Conservation (phyloP, 352 stramenopile species). For the Pseudoperonospora humuli region DNA sequence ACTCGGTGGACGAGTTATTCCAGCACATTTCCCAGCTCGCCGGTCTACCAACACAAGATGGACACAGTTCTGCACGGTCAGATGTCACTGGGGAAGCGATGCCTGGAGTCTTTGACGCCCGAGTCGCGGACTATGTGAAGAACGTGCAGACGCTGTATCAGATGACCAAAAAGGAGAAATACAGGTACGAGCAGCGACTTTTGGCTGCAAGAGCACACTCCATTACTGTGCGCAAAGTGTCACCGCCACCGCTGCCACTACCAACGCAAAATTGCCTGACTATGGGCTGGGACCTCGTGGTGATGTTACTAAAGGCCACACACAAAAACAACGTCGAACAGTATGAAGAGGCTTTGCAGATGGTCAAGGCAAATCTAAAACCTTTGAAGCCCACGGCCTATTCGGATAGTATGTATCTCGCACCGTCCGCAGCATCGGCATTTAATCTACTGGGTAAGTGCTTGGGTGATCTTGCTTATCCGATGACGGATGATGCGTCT, state of each 20-base stretch:
- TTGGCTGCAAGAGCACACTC: conserved; percentile 42
- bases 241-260: conserved; percentile 59
- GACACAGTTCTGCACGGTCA: conserved; percentile 5
- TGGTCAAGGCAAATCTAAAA: conserved; percentile 63
- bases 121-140: conserved; percentile 62
- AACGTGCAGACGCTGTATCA: conserved; percentile 67
- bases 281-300: conserved; percentile 77
- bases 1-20: conserved; percentile 75
- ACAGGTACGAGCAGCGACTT: conserved; percentile 64
- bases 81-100: conserved; percentile 9
- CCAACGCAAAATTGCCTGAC: conserved; percentile 79
- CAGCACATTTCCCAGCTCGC: conserved; percentile 69
- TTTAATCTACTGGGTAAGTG: conserved; percentile 75
- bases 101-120: conserved; percentile 55
- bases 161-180: conserved; percentile 75
- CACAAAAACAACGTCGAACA: conserved; percentile 50
- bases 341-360: conserved; percentile 61
- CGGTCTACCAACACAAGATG: conserved; percentile 17
- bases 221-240: conserved; percentile 59
- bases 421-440: conserved; percentile 54
- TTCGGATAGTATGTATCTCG: conserved; percentile 77
- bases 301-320: conserved; percentile 66
- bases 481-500: background rate
- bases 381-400: conserved; percentile 75
- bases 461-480: conserved; percentile 37